Percentiles rank a stretch among this genome's conserved stretches.
Evolutionary conservation across 2,329 filamentous ascomycete species (phyloP).

Genomic region (Laburnicola sp.): DNA sequence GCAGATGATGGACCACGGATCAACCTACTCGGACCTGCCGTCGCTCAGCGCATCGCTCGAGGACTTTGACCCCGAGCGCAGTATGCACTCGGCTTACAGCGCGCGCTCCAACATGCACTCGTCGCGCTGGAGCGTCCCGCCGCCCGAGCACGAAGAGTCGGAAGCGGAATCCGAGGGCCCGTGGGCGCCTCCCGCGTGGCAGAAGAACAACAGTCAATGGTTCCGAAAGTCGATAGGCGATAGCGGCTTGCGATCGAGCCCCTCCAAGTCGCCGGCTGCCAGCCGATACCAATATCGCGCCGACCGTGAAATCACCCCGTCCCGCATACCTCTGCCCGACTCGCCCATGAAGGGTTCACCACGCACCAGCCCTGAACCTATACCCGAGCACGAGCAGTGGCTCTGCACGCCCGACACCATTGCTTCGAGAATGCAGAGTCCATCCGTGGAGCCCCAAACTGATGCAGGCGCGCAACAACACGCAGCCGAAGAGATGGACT

Average conservation of each 20-base stretch:
- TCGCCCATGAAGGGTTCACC: conserved; percentile 62
- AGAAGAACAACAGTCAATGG: conserved; percentile 62
- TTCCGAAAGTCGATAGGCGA: conserved; percentile 52
- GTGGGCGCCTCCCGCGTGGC: conserved; percentile 69
- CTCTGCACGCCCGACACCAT: conserved; percentile 37
- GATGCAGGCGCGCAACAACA: conserved; percentile 22
- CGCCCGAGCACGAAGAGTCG: conserved; percentile 45
- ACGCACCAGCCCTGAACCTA: conserved; percentile 54
- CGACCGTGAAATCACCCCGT: conserved; percentile 56
- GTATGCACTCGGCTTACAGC: conserved; percentile 41
- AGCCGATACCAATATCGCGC: conserved; percentile 64
- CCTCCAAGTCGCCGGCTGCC: conserved; percentile 58
- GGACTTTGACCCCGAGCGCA: conserved; percentile 45
- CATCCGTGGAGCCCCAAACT: conserved; percentile 28
- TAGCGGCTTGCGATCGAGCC: conserved; percentile 49
- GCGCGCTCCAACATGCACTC: conserved; percentile 68
- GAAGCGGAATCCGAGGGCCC: conserved; percentile 55
- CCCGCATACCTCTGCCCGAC: conserved; percentile 63
- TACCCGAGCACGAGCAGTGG: conserved; percentile 36
- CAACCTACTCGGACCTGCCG: conserved; percentile 43
- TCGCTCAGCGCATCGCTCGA: conserved; percentile 45
- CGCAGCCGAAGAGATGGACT: conserved; percentile 22
- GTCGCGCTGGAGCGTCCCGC: conserved; percentile 42
- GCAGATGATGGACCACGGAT: conserved; percentile 37
- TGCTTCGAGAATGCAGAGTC: conserved; percentile 41